Base-by-base conservation (phyloP, 2,329 filamentous ascomycete genomes). In the Hymenoscyphus salicellus region DNA sequence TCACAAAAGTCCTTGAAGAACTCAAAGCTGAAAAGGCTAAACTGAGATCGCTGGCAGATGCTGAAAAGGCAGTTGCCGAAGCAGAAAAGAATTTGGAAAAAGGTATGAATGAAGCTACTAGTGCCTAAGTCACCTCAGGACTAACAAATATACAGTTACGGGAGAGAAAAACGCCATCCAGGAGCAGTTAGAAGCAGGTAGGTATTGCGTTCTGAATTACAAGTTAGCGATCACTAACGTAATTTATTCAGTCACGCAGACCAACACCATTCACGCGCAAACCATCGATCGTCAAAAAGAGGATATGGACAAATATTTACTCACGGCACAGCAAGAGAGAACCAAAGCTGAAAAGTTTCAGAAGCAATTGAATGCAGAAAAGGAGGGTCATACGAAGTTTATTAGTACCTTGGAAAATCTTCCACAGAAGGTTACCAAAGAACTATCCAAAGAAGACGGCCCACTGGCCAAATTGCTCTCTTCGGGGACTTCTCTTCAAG, bases 371-470 rank as follows among this genome's bases (percentile, higher is more conserved):
- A 58, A 65, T 23, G 62, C 11, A 11, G 66, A 69, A 59, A 41
- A 60, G 10, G 58, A 60, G 41, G 26, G 38, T 16, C 66, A 70
- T n/a, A 65, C 66, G 30, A 69, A 71, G 46, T 46, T 74, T 14
- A 55, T 67, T 32, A 66, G 69, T 11, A 55, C 68, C n/a, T 38
- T 75, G 5, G 66, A 69, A 41, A 65, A 69, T 20, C 60, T 66
- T 26, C 70, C 68, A 23, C 20, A 8, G 2, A 65, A 65, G 3
- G 60, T 70, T 5, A 26, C 65, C 20, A 46, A 67, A 32, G 64
- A 71, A 20, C 58, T 74, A 23, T 59, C 36, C 2, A 66, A 69
- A 49, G 67, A 72, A n/a, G 66, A 68, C 26, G 67, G 71, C 0
- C 32, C 68, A 8, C 56, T 75, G 2, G 58, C 63, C 3, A 69